Conservation (phyloP, 2,329 filamentous ascomycete genomes). For the Ophiostoma piceae region DNA sequence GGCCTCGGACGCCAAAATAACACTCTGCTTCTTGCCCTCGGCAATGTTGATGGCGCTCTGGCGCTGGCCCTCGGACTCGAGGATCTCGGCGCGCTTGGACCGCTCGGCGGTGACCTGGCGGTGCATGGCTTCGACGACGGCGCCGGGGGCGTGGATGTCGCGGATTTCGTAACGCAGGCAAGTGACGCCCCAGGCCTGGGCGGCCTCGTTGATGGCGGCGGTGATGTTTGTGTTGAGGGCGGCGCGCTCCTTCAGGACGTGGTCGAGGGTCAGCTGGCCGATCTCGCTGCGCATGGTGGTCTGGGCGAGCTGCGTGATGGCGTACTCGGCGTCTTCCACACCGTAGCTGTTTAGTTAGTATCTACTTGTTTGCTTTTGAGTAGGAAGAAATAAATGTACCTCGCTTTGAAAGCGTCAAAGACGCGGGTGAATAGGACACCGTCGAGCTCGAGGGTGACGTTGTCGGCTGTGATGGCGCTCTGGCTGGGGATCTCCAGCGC, state of each 20-base stretch:
- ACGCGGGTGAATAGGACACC: slow-evolving; percentile 93
- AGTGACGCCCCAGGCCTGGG: slow-evolving; percentile 92
- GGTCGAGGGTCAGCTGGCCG: slow-evolving; percentile 90
- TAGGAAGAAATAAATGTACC: slow-evolving; percentile 10
- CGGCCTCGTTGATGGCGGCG: slow-evolving; percentile 96
- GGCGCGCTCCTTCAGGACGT: slow-evolving; percentile 94
- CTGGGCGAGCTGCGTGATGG: slow-evolving; percentile 94
- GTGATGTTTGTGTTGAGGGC: slow-evolving; percentile 97
- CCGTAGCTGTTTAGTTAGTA: slow-evolving; percentile 62
- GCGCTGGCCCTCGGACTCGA: slow-evolving; percentile 93
- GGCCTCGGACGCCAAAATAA: slow-evolving; percentile 93
- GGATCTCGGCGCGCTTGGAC: slow-evolving; percentile 93
- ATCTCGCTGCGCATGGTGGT: slow-evolving; percentile 99
- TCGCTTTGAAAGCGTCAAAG: slow-evolving; percentile 94
- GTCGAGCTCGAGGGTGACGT: slow-evolving; percentile 93
- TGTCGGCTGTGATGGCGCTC: slow-evolving; percentile 96
- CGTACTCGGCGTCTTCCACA: slow-evolving; percentile 97
- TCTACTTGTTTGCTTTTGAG: neutral
- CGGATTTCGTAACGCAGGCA: slow-evolving; percentile 97
- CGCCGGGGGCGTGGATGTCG: slow-evolving; percentile 91
- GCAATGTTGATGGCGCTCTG: slow-evolving; percentile 99
- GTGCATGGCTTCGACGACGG: slow-evolving; percentile 97
- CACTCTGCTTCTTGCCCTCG: slow-evolving; percentile 93
- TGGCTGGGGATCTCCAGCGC: slow-evolving; percentile 97
- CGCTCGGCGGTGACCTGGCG: slow-evolving; percentile 95